A percentile compares a stretch with the other conserved stretches of the same genome.
Conservation (phyloP, 2,329 filamentous ascomycete species). For the Endoconidiophora laricicola region DNA sequence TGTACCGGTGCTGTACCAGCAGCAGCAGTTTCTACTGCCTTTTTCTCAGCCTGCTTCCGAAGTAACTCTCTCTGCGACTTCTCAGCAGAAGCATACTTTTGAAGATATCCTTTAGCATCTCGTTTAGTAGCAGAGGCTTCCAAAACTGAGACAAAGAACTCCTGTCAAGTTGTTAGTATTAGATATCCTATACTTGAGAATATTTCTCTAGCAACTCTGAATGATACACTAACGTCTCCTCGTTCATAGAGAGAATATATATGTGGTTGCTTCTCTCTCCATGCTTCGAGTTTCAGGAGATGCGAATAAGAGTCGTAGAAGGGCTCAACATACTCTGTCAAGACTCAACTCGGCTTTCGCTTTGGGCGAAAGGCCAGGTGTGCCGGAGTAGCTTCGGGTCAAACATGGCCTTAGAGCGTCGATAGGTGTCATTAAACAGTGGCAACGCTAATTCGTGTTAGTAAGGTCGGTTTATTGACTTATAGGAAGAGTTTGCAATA, state of each 20-base stretch:
- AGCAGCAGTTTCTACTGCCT: constrained; percentile 13
- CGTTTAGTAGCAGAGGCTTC: constrained; percentile 82
- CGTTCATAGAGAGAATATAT: too few relatives aligned
- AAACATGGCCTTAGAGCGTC: not conserved
- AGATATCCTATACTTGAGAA: not conserved
- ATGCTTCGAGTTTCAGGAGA: too few relatives aligned
- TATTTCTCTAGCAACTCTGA: not conserved
- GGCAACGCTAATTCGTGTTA: too few relatives aligned
- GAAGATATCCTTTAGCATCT: constrained; percentile 80
- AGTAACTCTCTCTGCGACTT: constrained; percentile 6
- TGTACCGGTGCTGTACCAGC: not conserved
- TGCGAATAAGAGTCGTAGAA: too few relatives aligned
- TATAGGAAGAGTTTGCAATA: too few relatives aligned
- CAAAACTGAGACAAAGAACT: constrained; percentile 73
- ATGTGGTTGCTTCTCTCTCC: too few relatives aligned
- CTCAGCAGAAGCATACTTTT: constrained; percentile 46
- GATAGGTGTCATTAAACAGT: too few relatives aligned
- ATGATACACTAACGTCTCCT: too few relatives aligned
- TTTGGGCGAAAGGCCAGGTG: constrained; percentile 6
- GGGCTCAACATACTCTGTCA: constrained; percentile 9
- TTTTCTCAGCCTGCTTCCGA: not conserved
- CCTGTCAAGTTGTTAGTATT: constrained; percentile 29
- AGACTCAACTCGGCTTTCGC: constrained; percentile 11
- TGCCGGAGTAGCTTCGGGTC: constrained; percentile 11
- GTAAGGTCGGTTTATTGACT: too few relatives aligned